Conservation (phyloP, 192 early-diverging fungal species). For the Mortierella alpina region DNA sequence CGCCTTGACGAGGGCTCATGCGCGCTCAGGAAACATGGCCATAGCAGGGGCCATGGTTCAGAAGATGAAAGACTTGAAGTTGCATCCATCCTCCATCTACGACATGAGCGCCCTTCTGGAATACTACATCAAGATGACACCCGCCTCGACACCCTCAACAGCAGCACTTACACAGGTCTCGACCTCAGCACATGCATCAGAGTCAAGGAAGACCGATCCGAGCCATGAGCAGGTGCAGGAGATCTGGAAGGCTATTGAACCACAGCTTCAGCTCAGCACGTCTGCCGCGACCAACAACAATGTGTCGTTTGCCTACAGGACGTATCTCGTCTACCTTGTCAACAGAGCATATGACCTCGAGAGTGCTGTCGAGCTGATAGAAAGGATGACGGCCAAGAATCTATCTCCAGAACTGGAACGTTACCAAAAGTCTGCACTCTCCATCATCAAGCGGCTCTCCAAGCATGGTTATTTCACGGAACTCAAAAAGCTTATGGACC, state of each 20-base stretch:
- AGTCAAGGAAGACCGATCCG: background rate
- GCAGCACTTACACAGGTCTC: background rate
- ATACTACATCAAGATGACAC: slow-evolving; percentile 43
- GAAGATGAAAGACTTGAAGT: slow-evolving; percentile 27
- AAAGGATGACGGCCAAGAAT: slow-evolving; percentile 29
- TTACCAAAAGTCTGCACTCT: slow-evolving; percentile 18
- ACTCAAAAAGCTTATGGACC: slow-evolving; percentile 28
- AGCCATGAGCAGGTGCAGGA: slow-evolving; percentile 16
- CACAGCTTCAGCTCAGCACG: slow-evolving; percentile 7
- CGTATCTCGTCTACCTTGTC: slow-evolving; percentile 30
- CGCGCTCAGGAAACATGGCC: slow-evolving; percentile 27
- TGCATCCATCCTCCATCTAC: slow-evolving; percentile 32
- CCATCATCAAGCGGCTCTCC: slow-evolving; percentile 7
- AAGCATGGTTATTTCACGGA: slow-evolving; percentile 41
- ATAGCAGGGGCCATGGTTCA: slow-evolving; percentile 45
- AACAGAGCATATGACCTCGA: slow-evolving; percentile 26
- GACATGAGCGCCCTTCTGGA: slow-evolving; percentile 42
- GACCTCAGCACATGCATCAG: background rate
- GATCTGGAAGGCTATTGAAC: slow-evolving; percentile 44
- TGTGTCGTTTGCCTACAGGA: slow-evolving; percentile 34
- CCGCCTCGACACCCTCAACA: background rate
- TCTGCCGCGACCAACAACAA: slow-evolving; percentile 22
- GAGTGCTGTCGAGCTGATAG: slow-evolving; percentile 37
- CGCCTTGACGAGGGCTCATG: slow-evolving; percentile 40
- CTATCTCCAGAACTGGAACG: slow-evolving; percentile 44